Conservation (phyloP, 2,329 filamentous ascomycete genomes). For the Xylariomycetidae sp. region DNA sequence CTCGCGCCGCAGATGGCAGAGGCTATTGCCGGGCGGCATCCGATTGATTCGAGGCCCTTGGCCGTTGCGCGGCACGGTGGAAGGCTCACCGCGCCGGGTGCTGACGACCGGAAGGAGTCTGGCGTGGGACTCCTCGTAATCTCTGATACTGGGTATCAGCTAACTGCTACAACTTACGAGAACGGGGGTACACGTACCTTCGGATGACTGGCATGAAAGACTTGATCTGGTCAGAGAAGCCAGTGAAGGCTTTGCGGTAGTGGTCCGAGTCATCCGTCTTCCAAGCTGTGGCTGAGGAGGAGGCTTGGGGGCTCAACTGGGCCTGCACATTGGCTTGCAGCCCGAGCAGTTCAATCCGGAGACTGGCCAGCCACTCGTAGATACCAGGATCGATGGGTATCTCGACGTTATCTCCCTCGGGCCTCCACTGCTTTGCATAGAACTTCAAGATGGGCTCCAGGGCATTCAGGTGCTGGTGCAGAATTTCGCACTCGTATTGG, state of each 20-base stretch:
- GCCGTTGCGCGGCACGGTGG: background rate
- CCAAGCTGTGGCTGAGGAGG: background rate
- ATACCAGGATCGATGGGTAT: constrained; percentile 18
- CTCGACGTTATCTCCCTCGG: background rate
- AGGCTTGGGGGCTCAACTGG: background rate
- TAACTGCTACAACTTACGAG: background rate
- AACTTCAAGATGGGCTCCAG: constrained; percentile 14
- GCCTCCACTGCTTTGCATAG: constrained; percentile 14
- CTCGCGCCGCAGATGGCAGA: constrained; percentile 13
- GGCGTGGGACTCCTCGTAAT: constrained; percentile 16
- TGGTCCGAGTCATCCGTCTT: background rate
- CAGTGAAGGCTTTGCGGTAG: constrained; percentile 4
- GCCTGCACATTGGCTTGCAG: constrained; percentile 7
- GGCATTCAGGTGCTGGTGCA: constrained; percentile 9
- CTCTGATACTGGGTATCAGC: constrained; percentile 8
- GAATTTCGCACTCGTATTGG: constrained; percentile 3
- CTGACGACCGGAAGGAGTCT: constrained; percentile 1
- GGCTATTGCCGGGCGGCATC: constrained; percentile 2
- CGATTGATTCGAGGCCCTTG: background rate
- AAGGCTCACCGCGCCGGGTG: background rate
- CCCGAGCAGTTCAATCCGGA: constrained; percentile 12
- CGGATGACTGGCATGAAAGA: constrained; percentile 15
- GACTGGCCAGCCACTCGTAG: constrained; percentile 13
- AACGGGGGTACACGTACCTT: constrained; percentile 7
- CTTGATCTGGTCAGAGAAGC: constrained; percentile 12